These are phyloP conservation scores for Lactifluus hygrophoroides DNA, from an alignment of 768 basidiomycete species.

Conservation along the genomic window DNA sequence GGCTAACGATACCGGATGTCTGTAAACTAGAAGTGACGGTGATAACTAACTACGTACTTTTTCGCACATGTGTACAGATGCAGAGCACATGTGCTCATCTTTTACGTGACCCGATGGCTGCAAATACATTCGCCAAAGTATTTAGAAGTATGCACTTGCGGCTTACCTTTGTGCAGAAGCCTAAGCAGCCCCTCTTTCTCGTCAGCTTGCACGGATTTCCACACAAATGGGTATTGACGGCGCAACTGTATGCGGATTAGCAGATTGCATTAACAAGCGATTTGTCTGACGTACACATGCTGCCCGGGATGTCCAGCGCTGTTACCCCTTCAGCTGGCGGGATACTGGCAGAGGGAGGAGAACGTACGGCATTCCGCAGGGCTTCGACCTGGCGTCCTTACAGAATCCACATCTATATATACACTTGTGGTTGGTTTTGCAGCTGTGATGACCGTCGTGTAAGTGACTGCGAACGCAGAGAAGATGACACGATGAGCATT, in stretches of 20 bases:
- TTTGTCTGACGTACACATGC: constrained; percentile 37
- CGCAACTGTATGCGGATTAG: constrained; percentile 35
- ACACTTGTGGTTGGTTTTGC: constrained; percentile 43
- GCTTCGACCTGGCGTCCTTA: constrained; percentile 27
- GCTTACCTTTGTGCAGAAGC: constrained; percentile 44
- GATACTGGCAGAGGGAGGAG: neutral
- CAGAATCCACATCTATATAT: constrained; percentile 35
- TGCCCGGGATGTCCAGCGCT: constrained; percentile 53
- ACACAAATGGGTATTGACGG: constrained; percentile 43
- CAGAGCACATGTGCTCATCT: constrained; percentile 45
- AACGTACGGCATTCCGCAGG: constrained; percentile 43
- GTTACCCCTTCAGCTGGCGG: neutral
- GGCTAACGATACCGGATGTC: constrained; percentile 14
- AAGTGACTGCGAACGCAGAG: constrained; percentile 37
- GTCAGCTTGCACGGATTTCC: constrained; percentile 41
- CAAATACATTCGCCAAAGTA: neutral
- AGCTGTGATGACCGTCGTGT: constrained; percentile 43
- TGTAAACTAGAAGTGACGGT: neutral
- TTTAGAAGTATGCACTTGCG: neutral
- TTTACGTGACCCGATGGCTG: constrained; percentile 42
- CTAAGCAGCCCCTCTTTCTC: constrained; percentile 43
- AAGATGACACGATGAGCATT: constrained; percentile 42
- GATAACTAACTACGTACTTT: constrained; percentile 29
- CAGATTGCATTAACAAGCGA: neutral
- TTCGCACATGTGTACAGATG: constrained; percentile 47